Evolutionary conservation across 1,139 yeast species (phyloP), one percentile per base, ranked within the genome.

Genomic region (Candida pseudoviswanathii): DNA sequence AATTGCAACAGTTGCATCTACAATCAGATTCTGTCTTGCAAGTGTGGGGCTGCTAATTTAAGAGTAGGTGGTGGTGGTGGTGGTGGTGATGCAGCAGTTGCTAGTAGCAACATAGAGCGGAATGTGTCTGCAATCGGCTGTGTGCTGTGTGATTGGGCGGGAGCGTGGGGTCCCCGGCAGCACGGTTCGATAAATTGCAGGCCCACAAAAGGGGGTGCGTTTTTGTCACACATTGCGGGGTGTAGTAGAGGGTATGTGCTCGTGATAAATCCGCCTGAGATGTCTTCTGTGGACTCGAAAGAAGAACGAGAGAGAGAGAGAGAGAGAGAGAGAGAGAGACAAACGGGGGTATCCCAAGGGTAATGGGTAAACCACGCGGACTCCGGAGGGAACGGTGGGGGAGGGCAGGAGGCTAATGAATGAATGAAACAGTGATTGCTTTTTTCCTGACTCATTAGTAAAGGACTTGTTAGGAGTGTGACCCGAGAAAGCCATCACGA

Each of bases 1-100:
- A 27, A 36, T 36, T 36, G 39, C 39, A 36, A 36, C 39, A 16
- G 39, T 36, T 36, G 16, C 29, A 36, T 36, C n/a, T 16, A 34
- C 38, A 34, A 34, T 34, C 11, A 34, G 38, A 34, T 34, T 34
- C 10, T 34, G 8, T 9, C 24, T 33, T 33, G 3, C 24, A 10
- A 4, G 22, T 36, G 39, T 6, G 39, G 29, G 4, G 29, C n/a
- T n/a, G n/a, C n/a, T n/a, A n/a, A n/a, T n/a, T n/a, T n/a, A n/a
- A n/a, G n/a, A n/a, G n/a, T 29, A 29, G 31, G 31, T 29, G 31
- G 31, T 29, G 6, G 9, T n/a, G n/a, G n/a, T n/a, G n/a, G n/a
- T n/a, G n/a, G n/a, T n/a, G n/a, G n/a, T n/a, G 31, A 29, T 29
- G 31, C 9, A 29, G 9, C 9, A n/a, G 31, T 29, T 29, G 31